Conservation (phyloP, 1,284 basidiomycete species). For the Malassezia arunalokei region DNA sequence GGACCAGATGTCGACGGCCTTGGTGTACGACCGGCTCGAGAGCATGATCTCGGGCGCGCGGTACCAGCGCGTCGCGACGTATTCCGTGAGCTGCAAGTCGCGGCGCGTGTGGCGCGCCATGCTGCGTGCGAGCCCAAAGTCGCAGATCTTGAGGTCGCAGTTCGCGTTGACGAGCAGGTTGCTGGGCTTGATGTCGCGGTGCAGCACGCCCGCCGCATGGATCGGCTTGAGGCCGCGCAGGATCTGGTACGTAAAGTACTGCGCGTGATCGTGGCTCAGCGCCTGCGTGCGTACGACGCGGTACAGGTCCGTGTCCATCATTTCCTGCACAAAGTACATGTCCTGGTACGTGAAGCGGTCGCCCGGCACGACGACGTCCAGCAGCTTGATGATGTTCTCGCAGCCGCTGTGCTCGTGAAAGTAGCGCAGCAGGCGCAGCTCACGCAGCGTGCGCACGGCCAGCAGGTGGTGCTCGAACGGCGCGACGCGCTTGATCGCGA, state of each 20-base stretch:
- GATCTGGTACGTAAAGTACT: conserved; percentile 56
- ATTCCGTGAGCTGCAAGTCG: conserved; percentile 40
- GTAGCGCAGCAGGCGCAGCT: conserved; percentile 17
- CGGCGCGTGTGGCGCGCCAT: conserved; percentile 12
- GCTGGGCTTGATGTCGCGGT: conserved; percentile 88
- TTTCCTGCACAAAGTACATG: conserved; percentile 54
- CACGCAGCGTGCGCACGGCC: conserved; percentile 19
- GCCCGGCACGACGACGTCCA: conserved; percentile 30
- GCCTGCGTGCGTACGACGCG: conserved; percentile 74
- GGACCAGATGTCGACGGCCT: conserved; percentile 56
- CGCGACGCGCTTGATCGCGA: conserved; percentile 12
- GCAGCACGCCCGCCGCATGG: conserved; percentile 84
- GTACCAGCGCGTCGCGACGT: conserved; percentile 34
- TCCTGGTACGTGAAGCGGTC: conserved; percentile 22
- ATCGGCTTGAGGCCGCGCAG: conserved; percentile 82
- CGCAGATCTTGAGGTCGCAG: conserved; percentile 59
- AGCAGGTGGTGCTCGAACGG: conserved; percentile 17
- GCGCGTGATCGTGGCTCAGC: conserved; percentile 47
- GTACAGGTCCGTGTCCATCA: conserved; percentile 75
- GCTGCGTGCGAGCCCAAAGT: conserved; percentile 26
- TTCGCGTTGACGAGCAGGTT: conserved; percentile 91
- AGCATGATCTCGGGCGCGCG: conserved; percentile 36
- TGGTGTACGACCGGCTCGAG: conserved; percentile 32
- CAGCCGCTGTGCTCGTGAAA: conserved; percentile 15
- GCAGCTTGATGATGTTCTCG: conserved; percentile 23